A percentile compares a stretch with the other conserved stretches of the same genome.
Evolutionary conservation across 2,329 filamentous ascomycete genomes (phyloP).

Genomic region (Botryotinia globosa): DNA sequence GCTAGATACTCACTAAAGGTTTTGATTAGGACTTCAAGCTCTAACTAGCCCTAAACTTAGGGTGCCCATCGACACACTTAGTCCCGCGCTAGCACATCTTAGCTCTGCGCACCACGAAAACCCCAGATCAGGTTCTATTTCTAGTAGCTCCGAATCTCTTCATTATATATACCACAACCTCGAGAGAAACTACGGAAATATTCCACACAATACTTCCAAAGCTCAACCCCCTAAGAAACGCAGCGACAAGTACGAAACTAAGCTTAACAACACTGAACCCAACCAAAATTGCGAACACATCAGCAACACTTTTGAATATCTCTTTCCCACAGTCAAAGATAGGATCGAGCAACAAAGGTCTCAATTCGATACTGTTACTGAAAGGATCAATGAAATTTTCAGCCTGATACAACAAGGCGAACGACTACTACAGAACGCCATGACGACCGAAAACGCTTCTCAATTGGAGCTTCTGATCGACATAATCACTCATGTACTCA

Average conservation of each 20-base stretch:
- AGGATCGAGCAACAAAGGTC: slow-evolving; percentile 1
- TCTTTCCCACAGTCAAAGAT: not conserved
- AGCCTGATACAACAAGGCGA: not conserved
- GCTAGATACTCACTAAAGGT: not conserved
- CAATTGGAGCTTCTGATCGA: not conserved
- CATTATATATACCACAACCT: not conserved
- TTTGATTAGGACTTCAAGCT: not conserved
- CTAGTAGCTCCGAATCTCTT: not conserved
- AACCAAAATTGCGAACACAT: not conserved
- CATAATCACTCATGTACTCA: not conserved
- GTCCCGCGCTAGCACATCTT: not conserved
- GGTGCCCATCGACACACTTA: not conserved
- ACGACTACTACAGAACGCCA: not conserved
- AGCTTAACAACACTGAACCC: not conserved
- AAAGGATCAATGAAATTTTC: not conserved
- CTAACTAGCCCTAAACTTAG: not conserved
- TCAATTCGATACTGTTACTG: not conserved
- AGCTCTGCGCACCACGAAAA: not conserved
- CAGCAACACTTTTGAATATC: not conserved
- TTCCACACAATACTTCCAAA: not conserved
- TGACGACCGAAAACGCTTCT: not conserved
- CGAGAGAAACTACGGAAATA: not conserved
- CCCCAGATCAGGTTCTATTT: not conserved
- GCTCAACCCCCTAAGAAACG: not conserved
- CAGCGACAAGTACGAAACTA: not conserved